Percentiles rank a stretch among this genome's conserved stretches.
These are phyloP conservation scores for Albifimbria verrucaria DNA, from an alignment of 2,329 filamentous ascomycete species.

Conservation along the genomic window DNA sequence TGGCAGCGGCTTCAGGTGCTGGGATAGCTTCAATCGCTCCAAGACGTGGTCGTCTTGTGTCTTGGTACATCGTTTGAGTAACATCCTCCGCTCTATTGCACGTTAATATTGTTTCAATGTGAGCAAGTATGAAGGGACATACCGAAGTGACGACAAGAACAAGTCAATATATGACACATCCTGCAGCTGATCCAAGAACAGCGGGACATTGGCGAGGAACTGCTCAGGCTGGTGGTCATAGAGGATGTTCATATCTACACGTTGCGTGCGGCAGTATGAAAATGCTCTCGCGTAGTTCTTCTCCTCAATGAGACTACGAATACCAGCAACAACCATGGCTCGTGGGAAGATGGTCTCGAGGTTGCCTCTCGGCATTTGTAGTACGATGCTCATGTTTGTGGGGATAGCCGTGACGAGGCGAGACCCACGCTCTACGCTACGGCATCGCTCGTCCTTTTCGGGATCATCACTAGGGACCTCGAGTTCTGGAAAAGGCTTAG, in stretches of 20 bases:
- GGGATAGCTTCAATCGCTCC: constrained; percentile 10
- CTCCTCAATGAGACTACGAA: constrained; percentile 74
- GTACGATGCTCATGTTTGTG: constrained; percentile 75
- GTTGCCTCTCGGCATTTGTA: constrained; percentile 96
- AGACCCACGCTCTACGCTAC: constrained; percentile 86
- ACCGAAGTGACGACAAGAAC: constrained; percentile 83
- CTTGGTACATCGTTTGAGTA: constrained; percentile 86
- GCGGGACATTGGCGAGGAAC: constrained; percentile 70
- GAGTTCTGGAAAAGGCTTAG: constrained; percentile 55
- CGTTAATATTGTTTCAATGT: constrained; percentile 19
- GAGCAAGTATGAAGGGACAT: constrained; percentile 21
- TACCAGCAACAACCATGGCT: constrained; percentile 87
- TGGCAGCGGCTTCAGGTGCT: constrained; percentile 14
- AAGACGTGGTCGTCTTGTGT: constrained; percentile 58
- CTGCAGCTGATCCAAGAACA: constrained; percentile 82
- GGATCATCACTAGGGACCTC: constrained; percentile 84
- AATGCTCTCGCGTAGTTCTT: constrained; percentile 85
- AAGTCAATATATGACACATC: constrained; percentile 82
- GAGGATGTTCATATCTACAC: constrained; percentile 96
- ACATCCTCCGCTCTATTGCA: constrained; percentile 77
- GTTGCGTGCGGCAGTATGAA: constrained; percentile 81
- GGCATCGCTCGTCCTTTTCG: constrained; percentile 86
- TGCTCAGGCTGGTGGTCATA: constrained; percentile 89
- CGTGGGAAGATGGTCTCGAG: constrained; percentile 92
- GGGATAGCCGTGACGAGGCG: constrained; percentile 86